Evolutionary conservation across 768 basidiomycete genomes (phyloP).

Genomic region (Rhizopogon sp.): DNA sequence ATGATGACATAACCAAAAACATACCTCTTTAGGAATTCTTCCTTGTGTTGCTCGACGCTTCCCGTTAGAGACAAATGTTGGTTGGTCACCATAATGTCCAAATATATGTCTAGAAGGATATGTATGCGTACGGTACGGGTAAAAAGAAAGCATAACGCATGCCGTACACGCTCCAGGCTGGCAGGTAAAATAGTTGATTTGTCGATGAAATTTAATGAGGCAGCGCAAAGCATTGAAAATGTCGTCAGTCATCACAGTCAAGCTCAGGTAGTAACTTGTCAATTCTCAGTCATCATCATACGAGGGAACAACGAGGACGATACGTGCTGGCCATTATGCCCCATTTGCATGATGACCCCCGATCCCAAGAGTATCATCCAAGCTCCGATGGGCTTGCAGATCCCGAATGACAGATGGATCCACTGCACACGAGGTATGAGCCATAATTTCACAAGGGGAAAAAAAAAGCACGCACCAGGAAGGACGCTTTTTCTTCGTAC

Average conservation of each 20-base stretch:
- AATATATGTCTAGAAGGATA: conserved; percentile 19
- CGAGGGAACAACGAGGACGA: conserved; percentile 11
- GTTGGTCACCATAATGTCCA: conserved; percentile 9
- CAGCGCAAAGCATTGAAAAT: conserved; percentile 12
- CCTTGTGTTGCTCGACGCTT: neutral
- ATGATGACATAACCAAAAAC: conserved; percentile 26
- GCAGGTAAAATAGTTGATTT: conserved; percentile 10
- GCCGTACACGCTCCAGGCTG: conserved; percentile 20
- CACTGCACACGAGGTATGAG: conserved; percentile 41
- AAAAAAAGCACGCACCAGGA: conserved; percentile 52
- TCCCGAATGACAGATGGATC: conserved; percentile 87
- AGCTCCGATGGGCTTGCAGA: conserved; percentile 80
- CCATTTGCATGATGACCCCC: conserved; percentile 26
- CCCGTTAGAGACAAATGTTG: neutral
- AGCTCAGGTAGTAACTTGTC: conserved; percentile 6
- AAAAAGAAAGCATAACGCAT: conserved; percentile 18
- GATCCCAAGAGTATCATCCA: conserved; percentile 49
- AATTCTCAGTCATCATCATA: conserved; percentile 20
- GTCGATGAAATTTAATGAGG: conserved; percentile 10
- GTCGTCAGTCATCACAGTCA: conserved; percentile 27
- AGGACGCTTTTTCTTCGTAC: conserved; percentile 93
- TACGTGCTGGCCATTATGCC: conserved; percentile 14
- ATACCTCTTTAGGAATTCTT: conserved; percentile 6
- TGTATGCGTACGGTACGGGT: conserved; percentile 20
- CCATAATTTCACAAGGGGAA: conserved; percentile 2